Percentiles rank a stretch among this genome's conserved stretches.
Evolutionary conservation across 768 basidiomycete species (phyloP).

Genomic region (Amanita polypyramis): DNA sequence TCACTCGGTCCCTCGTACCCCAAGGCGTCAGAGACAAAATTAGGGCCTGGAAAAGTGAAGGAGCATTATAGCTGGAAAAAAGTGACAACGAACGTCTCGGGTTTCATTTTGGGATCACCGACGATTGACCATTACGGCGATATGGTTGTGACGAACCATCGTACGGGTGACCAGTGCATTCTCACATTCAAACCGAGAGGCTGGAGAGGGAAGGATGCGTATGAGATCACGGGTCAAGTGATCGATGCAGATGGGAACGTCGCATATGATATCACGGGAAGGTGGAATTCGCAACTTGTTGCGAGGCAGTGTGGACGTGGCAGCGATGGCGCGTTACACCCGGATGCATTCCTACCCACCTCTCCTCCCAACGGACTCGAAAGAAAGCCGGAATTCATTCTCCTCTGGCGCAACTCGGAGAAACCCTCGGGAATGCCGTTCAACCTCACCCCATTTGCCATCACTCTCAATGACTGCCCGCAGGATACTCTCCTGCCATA

Average conservation of each 20-base stretch:
- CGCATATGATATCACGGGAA: constrained; percentile 84
- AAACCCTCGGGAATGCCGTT: constrained; percentile 75
- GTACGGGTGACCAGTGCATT: constrained; percentile 78
- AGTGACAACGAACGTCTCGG: constrained; percentile 83
- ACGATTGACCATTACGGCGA: constrained; percentile 93
- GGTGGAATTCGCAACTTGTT: constrained; percentile 93
- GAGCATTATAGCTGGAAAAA: constrained; percentile 98
- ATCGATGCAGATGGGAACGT: constrained; percentile 51
- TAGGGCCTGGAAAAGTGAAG: constrained; percentile 43
- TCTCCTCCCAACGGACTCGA: constrained; percentile 22
- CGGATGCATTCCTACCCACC: constrained; percentile 47
- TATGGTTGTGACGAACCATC: constrained; percentile 89
- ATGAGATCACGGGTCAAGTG: constrained; percentile 85
- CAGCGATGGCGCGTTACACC: constrained; percentile 46
- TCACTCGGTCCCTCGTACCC: constrained; percentile 57
- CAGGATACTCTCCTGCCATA: constrained; percentile 55
- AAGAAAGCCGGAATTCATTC: constrained; percentile 59
- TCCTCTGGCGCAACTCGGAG: constrained; percentile 89
- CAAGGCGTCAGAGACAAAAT: constrained; percentile 29
- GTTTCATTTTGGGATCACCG: constrained; percentile 85
- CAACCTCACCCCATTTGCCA: constrained; percentile 91
- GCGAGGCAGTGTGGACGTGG: constrained; percentile 63
- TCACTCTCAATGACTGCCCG: constrained; percentile 87
- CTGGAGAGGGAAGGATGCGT: constrained; percentile 88
- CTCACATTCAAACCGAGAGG: constrained; percentile 95